These are phyloP conservation scores for Fusarium sp. DNA, from an alignment of 2,329 filamentous ascomycete species.

Conservation along the genomic window DNA sequence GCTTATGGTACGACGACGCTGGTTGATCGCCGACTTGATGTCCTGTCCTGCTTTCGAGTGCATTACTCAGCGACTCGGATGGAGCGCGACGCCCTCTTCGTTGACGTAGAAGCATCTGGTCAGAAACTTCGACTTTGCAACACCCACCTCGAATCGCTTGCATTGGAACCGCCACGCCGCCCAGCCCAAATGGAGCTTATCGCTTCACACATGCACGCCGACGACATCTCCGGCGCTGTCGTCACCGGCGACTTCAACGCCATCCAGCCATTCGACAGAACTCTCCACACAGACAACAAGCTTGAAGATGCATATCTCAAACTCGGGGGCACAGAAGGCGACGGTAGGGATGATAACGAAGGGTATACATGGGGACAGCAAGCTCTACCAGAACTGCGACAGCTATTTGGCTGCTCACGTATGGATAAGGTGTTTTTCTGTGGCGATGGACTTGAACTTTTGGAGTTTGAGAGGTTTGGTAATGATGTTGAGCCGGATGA, in stretches of 20 bases:
- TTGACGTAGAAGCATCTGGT: slow-evolving; percentile 49
- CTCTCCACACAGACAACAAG: slow-evolving; percentile 57
- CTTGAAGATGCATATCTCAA: slow-evolving; percentile 64
- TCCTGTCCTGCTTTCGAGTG: slow-evolving; percentile 60
- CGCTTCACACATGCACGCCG: slow-evolving; percentile 53
- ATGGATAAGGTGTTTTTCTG: slow-evolving; percentile 65
- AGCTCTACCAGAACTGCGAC: slow-evolving; percentile 50
- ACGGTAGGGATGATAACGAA: slow-evolving; percentile 42
- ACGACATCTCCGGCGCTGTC: slow-evolving; percentile 52
- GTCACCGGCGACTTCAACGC: slow-evolving; percentile 68
- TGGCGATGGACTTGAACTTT: slow-evolving; percentile 44
- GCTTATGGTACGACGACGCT: slow-evolving; percentile 64
- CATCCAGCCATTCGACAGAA: slow-evolving; percentile 63
- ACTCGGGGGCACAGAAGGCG: slow-evolving; percentile 61
- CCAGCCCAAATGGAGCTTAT: slow-evolving; percentile 59
- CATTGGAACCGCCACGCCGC: slow-evolving; percentile 57
- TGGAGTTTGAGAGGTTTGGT: slow-evolving; percentile 58
- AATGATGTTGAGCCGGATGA: slow-evolving; percentile 48
- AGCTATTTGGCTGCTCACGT: slow-evolving; percentile 59
- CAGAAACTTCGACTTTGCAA: slow-evolving; percentile 61
- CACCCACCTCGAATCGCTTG: slow-evolving; percentile 66
- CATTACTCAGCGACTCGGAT: slow-evolving; percentile 59
- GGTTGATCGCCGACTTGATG: slow-evolving; percentile 56
- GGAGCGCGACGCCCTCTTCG: slow-evolving; percentile 64
- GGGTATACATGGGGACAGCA: slow-evolving; percentile 70